Evolutionary conservation across 352 stramenopile genomes (phyloP).

Genomic region (Pythium plurisporium): DNA sequence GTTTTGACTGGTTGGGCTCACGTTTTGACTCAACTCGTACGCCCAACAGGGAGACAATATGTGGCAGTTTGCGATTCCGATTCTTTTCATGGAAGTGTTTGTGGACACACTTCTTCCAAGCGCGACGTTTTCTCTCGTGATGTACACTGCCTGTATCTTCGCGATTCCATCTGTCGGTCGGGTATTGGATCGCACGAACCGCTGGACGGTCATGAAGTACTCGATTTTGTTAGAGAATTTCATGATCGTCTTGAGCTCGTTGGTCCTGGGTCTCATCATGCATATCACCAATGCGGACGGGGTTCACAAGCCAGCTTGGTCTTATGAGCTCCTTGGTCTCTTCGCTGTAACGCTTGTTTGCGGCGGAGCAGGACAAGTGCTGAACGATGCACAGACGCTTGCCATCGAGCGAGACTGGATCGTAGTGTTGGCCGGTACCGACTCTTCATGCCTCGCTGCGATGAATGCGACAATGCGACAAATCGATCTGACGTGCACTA

Average conservation of each 20-base stretch:
- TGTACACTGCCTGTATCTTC: slow-evolving; percentile 51
- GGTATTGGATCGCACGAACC: slow-evolving; percentile 58
- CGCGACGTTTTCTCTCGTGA: slow-evolving; percentile 32
- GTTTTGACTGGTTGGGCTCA: too few species aligned
- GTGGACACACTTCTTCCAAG: slow-evolving; percentile 42
- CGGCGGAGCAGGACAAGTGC: slow-evolving; percentile 64
- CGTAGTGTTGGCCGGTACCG: slow-evolving; percentile 59
- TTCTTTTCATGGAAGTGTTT: slow-evolving; percentile 14
- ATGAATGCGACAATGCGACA: slow-evolving; percentile 79
- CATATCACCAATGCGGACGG: slow-evolving; percentile 56
- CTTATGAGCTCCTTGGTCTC: slow-evolving; percentile 32
- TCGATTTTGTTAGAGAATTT: slow-evolving; percentile 73
- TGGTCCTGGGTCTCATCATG: slow-evolving; percentile 57
- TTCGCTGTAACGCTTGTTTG: slow-evolving; percentile 57
- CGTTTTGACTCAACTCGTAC: not conserved
- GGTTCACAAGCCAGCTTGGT: slow-evolving; percentile 56
- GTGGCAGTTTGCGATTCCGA: slow-evolving; percentile 11
- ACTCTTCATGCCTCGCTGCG: slow-evolving; percentile 43
- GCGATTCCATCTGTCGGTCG: slow-evolving; percentile 63
- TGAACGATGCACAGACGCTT: slow-evolving; percentile 73
- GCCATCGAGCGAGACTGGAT: slow-evolving; percentile 86
- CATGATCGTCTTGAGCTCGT: slow-evolving; percentile 66
- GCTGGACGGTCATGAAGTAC: slow-evolving; percentile 65
- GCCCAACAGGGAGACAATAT: slow-evolving; percentile 6
- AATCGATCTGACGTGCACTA: slow-evolving; percentile 80